Evolutionary conservation across 306 rosid genomes (phyloP).

Genomic region (Quercus wislizeni): DNA sequence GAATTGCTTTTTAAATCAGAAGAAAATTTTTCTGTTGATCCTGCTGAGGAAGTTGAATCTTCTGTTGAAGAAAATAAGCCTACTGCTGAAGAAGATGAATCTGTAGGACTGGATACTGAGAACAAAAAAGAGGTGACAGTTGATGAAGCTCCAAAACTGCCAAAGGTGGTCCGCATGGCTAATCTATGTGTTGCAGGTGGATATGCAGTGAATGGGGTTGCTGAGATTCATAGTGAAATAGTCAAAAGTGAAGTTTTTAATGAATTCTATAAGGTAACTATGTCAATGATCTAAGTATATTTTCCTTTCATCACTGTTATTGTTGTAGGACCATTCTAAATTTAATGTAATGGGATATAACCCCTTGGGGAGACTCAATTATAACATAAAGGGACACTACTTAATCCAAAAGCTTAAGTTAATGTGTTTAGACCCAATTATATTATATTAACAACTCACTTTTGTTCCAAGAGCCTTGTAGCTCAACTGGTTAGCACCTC

Average conservation of each 20-base stretch:
- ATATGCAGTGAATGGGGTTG: slow-evolving; percentile 98
- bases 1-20: slow-evolving; percentile 54
- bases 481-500: too few species aligned
- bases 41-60: slow-evolving; percentile 36
- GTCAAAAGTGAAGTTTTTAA: slow-evolving; percentile 92
- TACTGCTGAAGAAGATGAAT: slow-evolving; percentile 29
- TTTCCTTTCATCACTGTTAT: not conserved
- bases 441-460: too few species aligned
- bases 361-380: too few species aligned
- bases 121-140: slow-evolving; percentile 46
- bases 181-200: slow-evolving; percentile 96
- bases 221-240: slow-evolving; percentile 95
- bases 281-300: slow-evolving; percentile 5
- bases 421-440: too few species aligned
- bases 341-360: too few species aligned
- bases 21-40: slow-evolving; percentile 25
- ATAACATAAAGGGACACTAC: too few species aligned
- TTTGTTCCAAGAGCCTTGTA: too few species aligned
- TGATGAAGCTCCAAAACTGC: slow-evolving; percentile 60
- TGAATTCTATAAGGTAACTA: slow-evolving; percentile 70
- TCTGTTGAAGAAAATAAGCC: slow-evolving; percentile 27
- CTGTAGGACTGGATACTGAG: slow-evolving; percentile 30
- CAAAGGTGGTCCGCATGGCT: slow-evolving; percentile 95
- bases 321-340: too few species aligned
- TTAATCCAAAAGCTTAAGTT: too few species aligned